phyloP scores from a whole-genome alignment of 2,329 filamentous ascomycete genomes.

The Alternaria viburni region DNA sequence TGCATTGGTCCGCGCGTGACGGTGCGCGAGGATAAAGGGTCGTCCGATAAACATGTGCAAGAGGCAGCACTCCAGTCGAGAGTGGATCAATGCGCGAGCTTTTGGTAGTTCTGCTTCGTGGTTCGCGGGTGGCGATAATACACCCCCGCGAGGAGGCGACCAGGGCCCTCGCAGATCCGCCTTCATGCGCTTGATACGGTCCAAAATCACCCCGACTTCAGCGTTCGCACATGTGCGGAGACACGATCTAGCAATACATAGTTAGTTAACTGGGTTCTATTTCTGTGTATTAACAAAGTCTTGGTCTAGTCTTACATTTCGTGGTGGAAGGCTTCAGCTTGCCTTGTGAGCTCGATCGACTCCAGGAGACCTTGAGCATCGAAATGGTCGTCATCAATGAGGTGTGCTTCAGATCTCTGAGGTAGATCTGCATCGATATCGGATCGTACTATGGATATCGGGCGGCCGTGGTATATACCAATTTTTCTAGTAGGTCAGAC shows the following conservation, averaged over 20 bases:
- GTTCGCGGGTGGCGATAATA: background rate
- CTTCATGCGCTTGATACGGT: constrained; percentile 9
- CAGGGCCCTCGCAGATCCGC: constrained; percentile 4
- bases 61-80: constrained; percentile 14
- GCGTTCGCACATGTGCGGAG: constrained; percentile 10
- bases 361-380: constrained; percentile 4
- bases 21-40: constrained; percentile 19
- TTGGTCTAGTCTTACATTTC: constrained; percentile 6
- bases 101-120: background rate
- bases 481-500: constrained; percentile 6
- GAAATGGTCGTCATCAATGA: constrained; percentile 1
- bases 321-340: constrained; percentile 10
- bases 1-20: background rate
- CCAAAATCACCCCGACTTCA: constrained; percentile 8
- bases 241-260: background rate
- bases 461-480: constrained; percentile 20
- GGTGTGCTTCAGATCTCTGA: background rate
- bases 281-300: background rate
- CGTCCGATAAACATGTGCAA: constrained; percentile 21
- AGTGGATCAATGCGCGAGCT: constrained; percentile 6
- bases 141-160: background rate
- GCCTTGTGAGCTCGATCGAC: constrained; percentile 11
- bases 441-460: constrained; percentile 13
- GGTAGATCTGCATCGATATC: constrained; percentile 20
- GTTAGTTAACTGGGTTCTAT: background rate